phyloP scores from a whole-genome alignment of 2,329 filamentous ascomycete genomes.

The Trichocomaceae sp. region DNA sequence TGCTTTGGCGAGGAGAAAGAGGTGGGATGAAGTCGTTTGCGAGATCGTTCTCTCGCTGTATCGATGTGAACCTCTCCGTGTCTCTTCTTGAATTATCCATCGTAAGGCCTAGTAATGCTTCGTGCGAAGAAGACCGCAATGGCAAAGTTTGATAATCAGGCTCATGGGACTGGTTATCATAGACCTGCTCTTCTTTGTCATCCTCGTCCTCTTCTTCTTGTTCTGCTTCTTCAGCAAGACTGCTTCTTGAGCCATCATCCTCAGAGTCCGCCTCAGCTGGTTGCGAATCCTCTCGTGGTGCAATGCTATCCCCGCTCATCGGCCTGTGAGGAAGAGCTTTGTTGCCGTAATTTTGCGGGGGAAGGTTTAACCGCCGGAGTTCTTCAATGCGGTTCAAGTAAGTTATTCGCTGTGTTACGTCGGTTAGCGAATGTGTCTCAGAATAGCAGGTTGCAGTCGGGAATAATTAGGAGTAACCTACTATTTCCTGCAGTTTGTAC shows the following conservation, averaged over 20 bases:
- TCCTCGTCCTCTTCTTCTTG: background rate
- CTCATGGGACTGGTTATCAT: background rate
- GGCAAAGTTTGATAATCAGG: background rate
- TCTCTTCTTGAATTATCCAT: background rate
- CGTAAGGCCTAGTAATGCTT: background rate
- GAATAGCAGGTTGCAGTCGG: background rate
- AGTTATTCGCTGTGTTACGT: slow-evolving; percentile 61
- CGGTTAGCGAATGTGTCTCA: slow-evolving; percentile 16
- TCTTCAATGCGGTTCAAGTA: slow-evolving; percentile 89
- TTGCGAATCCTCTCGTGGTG: slow-evolving; percentile 4
- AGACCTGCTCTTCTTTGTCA: background rate
- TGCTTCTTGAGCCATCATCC: background rate
- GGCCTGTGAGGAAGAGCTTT: slow-evolving; percentile 72
- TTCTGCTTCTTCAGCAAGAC: background rate
- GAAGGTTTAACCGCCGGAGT: slow-evolving; percentile 61
- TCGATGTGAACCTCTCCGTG: background rate
- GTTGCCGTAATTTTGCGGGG: slow-evolving; percentile 46
- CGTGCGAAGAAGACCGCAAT: slow-evolving; percentile 3
- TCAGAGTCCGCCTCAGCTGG: slow-evolving; percentile 45
- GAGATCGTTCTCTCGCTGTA: background rate
- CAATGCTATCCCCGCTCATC: slow-evolving; percentile 46
- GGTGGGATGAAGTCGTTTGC: slow-evolving; percentile 57
- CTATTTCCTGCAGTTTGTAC: slow-evolving; percentile 81
- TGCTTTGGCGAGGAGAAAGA: slow-evolving; percentile 57
- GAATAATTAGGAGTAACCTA: slow-evolving; percentile 45